Percentiles rank a stretch among this genome's conserved stretches.
phyloP scores from a whole-genome alignment of 2,329 filamentous ascomycete genomes.

The Thielaviopsis musarum region DNA sequence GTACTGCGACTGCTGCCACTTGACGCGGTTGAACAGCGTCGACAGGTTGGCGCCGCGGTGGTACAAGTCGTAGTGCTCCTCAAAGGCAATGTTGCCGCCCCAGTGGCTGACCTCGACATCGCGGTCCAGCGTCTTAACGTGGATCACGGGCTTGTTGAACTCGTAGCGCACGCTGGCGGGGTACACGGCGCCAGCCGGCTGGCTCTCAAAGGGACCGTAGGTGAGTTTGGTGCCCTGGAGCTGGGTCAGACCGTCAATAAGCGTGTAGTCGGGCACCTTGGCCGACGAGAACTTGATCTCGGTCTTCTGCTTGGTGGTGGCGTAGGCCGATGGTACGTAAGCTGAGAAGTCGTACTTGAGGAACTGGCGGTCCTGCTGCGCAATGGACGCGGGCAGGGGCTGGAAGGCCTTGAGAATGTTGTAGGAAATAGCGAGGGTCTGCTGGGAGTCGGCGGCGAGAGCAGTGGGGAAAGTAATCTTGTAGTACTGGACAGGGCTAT shows the following conservation, averaged over 20 bases:
- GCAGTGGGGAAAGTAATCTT: conserved; percentile 61
- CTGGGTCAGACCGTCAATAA: conserved; percentile 53
- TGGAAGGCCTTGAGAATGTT: conserved; percentile 61
- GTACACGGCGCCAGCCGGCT: conserved; percentile 59
- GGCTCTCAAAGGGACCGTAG: conserved; percentile 76
- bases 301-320: conserved; percentile 85
- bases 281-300: conserved; percentile 75
- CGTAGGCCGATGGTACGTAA: conserved; percentile 69
- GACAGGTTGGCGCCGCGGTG: conserved; percentile 72
- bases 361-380: conserved; percentile 76
- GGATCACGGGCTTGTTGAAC: conserved; percentile 80
- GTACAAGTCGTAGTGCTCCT: conserved; percentile 79
- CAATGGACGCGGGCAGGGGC: conserved; percentile 66
- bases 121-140: conserved; percentile 64
- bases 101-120: conserved; percentile 94
- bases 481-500: conserved; percentile 64
- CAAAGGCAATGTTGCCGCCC: conserved; percentile 90
- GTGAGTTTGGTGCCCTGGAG: conserved; percentile 74
- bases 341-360: conserved; percentile 74
- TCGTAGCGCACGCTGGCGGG: conserved; percentile 76
- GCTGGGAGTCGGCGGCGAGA: conserved; percentile 58
- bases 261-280: conserved; percentile 74
- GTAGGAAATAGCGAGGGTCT: conserved; percentile 79
- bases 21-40: conserved; percentile 56
- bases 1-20: conserved; percentile 57